A percentile compares a stretch with the other conserved stretches of the same genome.
These are phyloP conservation scores for Chlamydomonas incerta DNA, from an alignment of 139 green algal species.

Conservation along the genomic window DNA sequence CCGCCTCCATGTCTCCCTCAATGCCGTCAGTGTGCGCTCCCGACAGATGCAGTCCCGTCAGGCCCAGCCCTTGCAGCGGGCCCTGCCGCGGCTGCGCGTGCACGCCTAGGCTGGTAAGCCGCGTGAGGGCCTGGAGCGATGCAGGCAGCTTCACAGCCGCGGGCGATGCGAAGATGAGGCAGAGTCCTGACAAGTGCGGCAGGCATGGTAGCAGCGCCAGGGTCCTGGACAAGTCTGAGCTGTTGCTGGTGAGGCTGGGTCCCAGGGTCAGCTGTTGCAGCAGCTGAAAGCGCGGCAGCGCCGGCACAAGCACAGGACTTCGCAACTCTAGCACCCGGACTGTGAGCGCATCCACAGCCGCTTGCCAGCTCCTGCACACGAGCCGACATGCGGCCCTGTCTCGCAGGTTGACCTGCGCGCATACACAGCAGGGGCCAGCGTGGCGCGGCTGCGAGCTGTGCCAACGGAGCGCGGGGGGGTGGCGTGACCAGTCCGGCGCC, in stretches of 20 bases:
- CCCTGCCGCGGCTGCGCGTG: background rate
- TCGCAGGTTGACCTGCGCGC: background rate
- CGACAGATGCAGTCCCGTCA: too few species aligned
- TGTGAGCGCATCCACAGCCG: background rate
- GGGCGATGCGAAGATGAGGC: background rate
- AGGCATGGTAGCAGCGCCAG: background rate
- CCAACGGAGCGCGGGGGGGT: too few species aligned
- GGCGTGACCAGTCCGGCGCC: too few species aligned
- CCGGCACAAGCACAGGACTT: background rate
- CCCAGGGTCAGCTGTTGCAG: background rate
- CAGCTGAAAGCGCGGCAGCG: background rate
- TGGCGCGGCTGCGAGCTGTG: too few species aligned
- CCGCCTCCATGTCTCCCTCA: background rate
- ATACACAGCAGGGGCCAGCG: too few species aligned
- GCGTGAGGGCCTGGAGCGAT: conserved; percentile 2
- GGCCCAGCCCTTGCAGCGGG: background rate
- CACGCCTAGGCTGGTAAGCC: background rate
- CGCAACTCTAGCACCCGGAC: background rate
- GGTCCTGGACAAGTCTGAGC: background rate
- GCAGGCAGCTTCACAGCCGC: background rate
- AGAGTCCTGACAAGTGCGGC: background rate
- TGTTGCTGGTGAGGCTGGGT: background rate
- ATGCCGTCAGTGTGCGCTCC: background rate
- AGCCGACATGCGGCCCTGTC: background rate
- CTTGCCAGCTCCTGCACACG: conserved; percentile 10